These are phyloP conservation scores for Sporisorium scitamineum DNA, from an alignment of 1,284 basidiomycete species.

Conservation along the genomic window DNA sequence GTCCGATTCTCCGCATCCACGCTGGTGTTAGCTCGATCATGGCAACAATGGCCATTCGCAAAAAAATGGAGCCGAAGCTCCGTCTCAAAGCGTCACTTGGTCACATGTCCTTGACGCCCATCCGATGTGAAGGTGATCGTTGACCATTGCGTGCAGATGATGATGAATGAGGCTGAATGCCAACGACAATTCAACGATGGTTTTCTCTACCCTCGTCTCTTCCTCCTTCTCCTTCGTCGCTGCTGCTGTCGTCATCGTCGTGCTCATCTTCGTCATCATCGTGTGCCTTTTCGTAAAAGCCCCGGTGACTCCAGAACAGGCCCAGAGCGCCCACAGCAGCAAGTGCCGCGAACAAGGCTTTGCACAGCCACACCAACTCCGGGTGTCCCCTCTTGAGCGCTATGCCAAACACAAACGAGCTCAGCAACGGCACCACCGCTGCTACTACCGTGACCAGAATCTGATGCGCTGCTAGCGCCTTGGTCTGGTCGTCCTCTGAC, in stretches of 20 bases:
- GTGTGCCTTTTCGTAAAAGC: conserved; percentile 49
- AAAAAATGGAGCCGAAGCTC: not conserved
- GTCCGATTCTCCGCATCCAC: conserved; percentile 1
- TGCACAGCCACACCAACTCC: conserved; percentile 59
- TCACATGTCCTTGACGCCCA: not conserved
- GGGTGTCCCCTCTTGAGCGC: conserved; percentile 51
- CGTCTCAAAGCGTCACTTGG: not conserved
- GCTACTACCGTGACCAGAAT: conserved; percentile 57
- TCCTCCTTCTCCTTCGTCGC: conserved; percentile 12
- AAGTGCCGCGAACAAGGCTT: conserved; percentile 44
- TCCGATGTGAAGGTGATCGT: not conserved
- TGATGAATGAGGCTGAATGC: not conserved
- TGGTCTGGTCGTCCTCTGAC: conserved; percentile 52
- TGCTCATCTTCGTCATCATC: conserved; percentile 28
- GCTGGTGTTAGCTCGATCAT: not conserved
- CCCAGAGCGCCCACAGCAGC: conserved; percentile 35
- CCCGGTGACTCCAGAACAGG: conserved; percentile 50
- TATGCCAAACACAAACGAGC: conserved; percentile 53
- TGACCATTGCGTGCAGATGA: not conserved
- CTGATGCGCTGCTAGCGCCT: conserved; percentile 60
- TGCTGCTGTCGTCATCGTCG: conserved; percentile 1
- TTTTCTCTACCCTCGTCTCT: conserved; percentile 2
- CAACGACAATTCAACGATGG: not conserved
- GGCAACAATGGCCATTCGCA: not conserved
- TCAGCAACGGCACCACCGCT: conserved; percentile 56